Conservation (phyloP, 169 alveolate species). For the Eimeria tenella region DNA sequence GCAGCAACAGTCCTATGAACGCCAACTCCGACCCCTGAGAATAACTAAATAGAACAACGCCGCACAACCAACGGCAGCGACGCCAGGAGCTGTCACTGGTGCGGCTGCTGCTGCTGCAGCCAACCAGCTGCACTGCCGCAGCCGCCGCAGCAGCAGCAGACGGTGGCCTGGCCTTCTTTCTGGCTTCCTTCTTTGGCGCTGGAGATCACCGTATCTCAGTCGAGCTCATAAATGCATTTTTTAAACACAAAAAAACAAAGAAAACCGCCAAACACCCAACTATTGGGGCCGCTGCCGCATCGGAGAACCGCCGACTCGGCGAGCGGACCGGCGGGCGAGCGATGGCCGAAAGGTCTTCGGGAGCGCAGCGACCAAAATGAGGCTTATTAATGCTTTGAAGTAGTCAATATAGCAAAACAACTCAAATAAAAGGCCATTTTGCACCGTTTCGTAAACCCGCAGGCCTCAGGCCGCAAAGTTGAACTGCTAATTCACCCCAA, state of each 20-base stretch:
- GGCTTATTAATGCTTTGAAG: not conserved
- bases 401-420: not conserved
- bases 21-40: not conserved
- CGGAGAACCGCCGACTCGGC: not conserved
- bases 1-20: not conserved
- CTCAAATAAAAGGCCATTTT: not conserved
- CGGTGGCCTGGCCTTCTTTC: not conserved
- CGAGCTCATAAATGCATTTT: not conserved
- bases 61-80: not conserved
- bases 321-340: not conserved
- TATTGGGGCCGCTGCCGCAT: not conserved
- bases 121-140: slow-evolving; percentile 57
- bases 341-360: not conserved
- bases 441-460: not conserved
- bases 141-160: slow-evolving; percentile 58
- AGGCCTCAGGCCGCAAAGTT: not conserved
- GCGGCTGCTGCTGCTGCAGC: slow-evolving; percentile 58
- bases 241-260: not conserved
- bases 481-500: slow-evolving; percentile 28
- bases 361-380: too few relatives aligned
- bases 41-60: not conserved
- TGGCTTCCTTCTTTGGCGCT: not conserved
- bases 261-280: not conserved
- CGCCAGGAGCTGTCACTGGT: slow-evolving; percentile 1
- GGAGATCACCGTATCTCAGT: not conserved